Base-by-base conservation (phyloP, 2,329 filamentous ascomycete species). In the Cladobotryum protrusum region DNA sequence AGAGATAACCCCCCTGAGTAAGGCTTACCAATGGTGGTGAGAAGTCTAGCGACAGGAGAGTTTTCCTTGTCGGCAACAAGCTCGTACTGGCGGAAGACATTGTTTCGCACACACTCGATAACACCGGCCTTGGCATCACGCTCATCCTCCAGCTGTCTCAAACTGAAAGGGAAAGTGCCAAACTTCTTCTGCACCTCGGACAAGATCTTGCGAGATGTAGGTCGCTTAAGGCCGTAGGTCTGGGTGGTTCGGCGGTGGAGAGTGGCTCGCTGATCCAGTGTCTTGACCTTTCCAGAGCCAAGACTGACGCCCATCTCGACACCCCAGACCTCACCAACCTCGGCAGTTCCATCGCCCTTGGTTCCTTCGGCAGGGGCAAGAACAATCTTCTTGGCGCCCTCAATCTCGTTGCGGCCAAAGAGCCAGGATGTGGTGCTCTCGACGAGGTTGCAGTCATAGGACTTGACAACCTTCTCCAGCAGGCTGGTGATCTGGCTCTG, bases 401-500 rank as follows among this genome's bases (percentile, higher is more conserved):
- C 93, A 57, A 99, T 97, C 72, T 99, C 93, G 72, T 97, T 96
- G 69, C 88, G 87, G 66, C 89, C 90, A 68, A 99, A 97, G 54
- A 89, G 74, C 91, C 93, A 99, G 65, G 89, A 95, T 40, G 93
- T 99, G 56, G 93, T 99, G 79, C 91, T 95, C 81, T 99, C 93
- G 50, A 99, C 89, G 20, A 97, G 75, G 69, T 85, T 95, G 78
- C 87, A 91, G 54, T 89, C 91, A 72, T 95, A 99, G 61, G 82
- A 79, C 75, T 95, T 90, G 66, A 85, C 87, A 42, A 97, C 82
- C 79, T 93, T 96, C 73, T 96, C 90, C 45, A 99, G 76, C 56
- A 97, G 75, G 61, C 80, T 78, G 56, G 87, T 93, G 63, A 99
- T 97, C 73, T 90, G 86, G 63, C 81, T 74, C 73, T 97, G 92